These are phyloP conservation scores for Tolypocladium pustulatum DNA, from an alignment of 2,329 filamentous ascomycete species.

Conservation along the genomic window DNA sequence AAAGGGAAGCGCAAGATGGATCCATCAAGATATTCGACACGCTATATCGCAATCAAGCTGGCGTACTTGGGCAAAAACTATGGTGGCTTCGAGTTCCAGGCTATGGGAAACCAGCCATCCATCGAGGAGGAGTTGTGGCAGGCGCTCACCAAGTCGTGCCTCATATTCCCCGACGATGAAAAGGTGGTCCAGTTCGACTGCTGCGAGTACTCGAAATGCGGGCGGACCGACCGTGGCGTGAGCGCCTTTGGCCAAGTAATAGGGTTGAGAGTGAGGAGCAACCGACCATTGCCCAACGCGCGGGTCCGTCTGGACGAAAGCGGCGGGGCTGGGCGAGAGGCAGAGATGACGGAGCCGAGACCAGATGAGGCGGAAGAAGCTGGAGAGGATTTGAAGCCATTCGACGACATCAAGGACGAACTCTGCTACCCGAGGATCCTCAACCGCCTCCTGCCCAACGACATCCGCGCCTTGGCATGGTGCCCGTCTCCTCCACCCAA, in stretches of 20 bases:
- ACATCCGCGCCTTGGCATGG: conserved; percentile 90
- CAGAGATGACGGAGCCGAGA: background rate
- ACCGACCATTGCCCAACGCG: conserved; percentile 44
- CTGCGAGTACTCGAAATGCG: conserved; percentile 90
- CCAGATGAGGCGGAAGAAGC: conserved; percentile 5
- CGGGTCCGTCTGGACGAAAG: conserved; percentile 12
- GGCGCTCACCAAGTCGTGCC: conserved; percentile 67
- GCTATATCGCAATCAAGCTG: conserved; percentile 83
- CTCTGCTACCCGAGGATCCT: conserved; percentile 73
- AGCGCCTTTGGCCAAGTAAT: conserved; percentile 97
- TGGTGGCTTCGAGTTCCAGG: conserved; percentile 85
- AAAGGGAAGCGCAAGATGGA: conserved; percentile 54
- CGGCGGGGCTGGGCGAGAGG: conserved; percentile 9
- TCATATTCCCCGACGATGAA: conserved; percentile 63
- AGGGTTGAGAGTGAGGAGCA: conserved; percentile 71
- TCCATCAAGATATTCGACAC: conserved; percentile 68
- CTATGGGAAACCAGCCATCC: conserved; percentile 60
- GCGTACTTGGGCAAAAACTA: conserved; percentile 88
- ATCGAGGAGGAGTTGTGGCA: conserved; percentile 94
- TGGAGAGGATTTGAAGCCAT: conserved; percentile 12
- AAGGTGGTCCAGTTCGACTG: conserved; percentile 66
- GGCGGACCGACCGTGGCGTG: conserved; percentile 83
- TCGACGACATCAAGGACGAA: conserved; percentile 69
- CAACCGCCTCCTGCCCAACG: conserved; percentile 77
- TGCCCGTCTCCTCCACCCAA: conserved; percentile 67